Evolutionary conservation across 345 rosid genomes (phyloP).

Genomic region (Hibiscus mutabilis): DNA sequence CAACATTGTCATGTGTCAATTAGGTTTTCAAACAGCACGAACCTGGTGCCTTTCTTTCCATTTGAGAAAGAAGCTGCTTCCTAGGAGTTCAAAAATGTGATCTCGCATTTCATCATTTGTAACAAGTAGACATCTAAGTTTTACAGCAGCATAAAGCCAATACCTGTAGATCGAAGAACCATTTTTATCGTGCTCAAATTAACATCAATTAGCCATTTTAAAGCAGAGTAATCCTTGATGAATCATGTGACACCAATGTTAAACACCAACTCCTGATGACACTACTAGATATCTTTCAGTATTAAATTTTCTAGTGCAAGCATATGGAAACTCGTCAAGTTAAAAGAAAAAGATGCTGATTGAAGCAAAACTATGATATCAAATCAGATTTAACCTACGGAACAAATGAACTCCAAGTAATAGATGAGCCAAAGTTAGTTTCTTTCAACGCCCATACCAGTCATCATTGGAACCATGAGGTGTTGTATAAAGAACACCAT

Average conservation of each 20-base stretch:
- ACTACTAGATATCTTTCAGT: neutral
- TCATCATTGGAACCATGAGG: constrained; percentile 94
- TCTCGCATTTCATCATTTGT: constrained; percentile 96
- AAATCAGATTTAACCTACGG: too few species aligned
- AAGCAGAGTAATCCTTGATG: neutral
- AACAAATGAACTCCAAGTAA: neutral
- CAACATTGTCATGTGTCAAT: too few species aligned
- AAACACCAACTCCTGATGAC: neutral
- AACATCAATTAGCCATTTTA: neutral
- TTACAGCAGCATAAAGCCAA: constrained; percentile 86
- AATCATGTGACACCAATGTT: neutral
- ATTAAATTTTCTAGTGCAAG: too few species aligned
- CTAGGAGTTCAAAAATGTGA: constrained; percentile 82
- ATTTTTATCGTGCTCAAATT: neutral
- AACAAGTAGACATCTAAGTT: constrained; percentile 68
- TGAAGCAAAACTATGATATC: too few species aligned
- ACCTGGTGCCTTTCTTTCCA: constrained; percentile 96
- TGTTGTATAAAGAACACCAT: constrained; percentile 57
- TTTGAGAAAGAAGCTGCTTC: constrained; percentile 55
- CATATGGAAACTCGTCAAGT: too few species aligned
- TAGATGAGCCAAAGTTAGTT: neutral
- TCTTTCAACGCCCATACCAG: constrained; percentile 37
- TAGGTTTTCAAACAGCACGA: neutral
- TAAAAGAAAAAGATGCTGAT: too few species aligned
- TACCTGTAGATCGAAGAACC: constrained; percentile 38